Evolutionary conservation across 139 green algal species (phyloP), one percentile per base, ranked within the genome.

Genomic region (Tetraselmis chui): DNA sequence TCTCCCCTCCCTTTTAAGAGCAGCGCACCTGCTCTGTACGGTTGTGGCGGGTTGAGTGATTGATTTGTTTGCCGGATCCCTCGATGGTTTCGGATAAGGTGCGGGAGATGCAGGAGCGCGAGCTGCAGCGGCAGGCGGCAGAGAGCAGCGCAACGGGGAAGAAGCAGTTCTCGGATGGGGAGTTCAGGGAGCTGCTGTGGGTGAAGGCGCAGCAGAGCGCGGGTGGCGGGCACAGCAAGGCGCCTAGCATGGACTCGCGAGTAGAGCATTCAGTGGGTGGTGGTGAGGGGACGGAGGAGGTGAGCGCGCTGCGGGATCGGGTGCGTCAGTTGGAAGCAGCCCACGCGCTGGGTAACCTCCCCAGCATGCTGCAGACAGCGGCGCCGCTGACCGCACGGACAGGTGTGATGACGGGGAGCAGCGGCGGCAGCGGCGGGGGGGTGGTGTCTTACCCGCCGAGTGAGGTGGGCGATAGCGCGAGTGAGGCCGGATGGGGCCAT

Each of bases 241-340:
- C 11, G 11, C 45, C 45, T 5, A 67, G 45, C 45, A 67, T 67
- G 45, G 45, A 67, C 45, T 18, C 5, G 45, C 5, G 45, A 18
- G 18, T 67, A 18, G 45, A 18, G 11, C 45, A n/a, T n/a, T n/a
- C n/a, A n/a, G n/a, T n/a, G n/a, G n/a, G n/a, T n/a, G n/a, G n/a
- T n/a, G n/a, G n/a, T n/a, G n/a, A n/a, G n/a, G n/a, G 45, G 5
- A 67, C 18, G 45, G 45, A 67, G 11, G 11, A 67, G 45, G 18
- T 67, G 45, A 67, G 45, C 45, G 45, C 45, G 45, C 59, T 78
- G 27, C 79, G 45, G 5, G 79, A 59, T 2, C 79, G 79, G 59
- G 77, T 83, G 25, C 79, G 59, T 26, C 45, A 83, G 79, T 59
- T 83, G 29, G 79, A 83, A 59, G 79, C 32, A 29, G 18, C 32